Evolutionary conservation across 1,284 basidiomycete genomes (phyloP).

Genomic region (Ustilago trichophora): DNA sequence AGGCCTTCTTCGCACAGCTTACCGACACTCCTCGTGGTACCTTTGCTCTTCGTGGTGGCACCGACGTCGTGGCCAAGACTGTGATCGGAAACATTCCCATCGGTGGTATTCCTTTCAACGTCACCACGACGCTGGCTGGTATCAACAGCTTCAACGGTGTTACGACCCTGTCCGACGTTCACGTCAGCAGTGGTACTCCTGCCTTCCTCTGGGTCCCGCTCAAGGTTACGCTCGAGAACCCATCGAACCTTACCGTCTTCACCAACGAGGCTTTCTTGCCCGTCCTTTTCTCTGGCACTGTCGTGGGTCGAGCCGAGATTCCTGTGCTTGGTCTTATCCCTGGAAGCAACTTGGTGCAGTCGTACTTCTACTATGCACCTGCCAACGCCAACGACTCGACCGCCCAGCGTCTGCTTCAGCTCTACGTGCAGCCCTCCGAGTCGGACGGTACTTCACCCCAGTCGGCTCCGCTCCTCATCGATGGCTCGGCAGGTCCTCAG

Average conservation of each 20-base stretch:
- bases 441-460: slow-evolving; percentile 22
- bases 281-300: slow-evolving; percentile 72
- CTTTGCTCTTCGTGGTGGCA: slow-evolving; percentile 73
- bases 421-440: slow-evolving; percentile 56
- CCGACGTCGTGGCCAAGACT: slow-evolving; percentile 75
- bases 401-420: slow-evolving; percentile 69
- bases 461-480: slow-evolving; percentile 24
- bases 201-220: slow-evolving; percentile 37
- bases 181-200: slow-evolving; percentile 48
- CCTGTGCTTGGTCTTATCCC: slow-evolving; percentile 70
- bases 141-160: slow-evolving; percentile 50
- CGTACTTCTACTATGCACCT: slow-evolving; percentile 78
- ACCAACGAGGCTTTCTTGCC: slow-evolving; percentile 74
- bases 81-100: slow-evolving; percentile 77
- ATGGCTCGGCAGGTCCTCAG: slow-evolving; percentile 35
- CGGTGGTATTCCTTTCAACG: slow-evolving; percentile 74
- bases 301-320: slow-evolving; percentile 68
- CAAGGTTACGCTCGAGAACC: slow-evolving; percentile 48
- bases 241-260: slow-evolving; percentile 72
- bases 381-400: slow-evolving; percentile 74
- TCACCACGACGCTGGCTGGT: slow-evolving; percentile 73
- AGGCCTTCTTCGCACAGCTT: slow-evolving; percentile 73
- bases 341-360: slow-evolving; percentile 71
- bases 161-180: slow-evolving; percentile 69
- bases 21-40: slow-evolving; percentile 71